Evolutionary conservation across 2,329 filamentous ascomycete genomes (phyloP).

Genomic region (Clarireedia monteithiana): DNA sequence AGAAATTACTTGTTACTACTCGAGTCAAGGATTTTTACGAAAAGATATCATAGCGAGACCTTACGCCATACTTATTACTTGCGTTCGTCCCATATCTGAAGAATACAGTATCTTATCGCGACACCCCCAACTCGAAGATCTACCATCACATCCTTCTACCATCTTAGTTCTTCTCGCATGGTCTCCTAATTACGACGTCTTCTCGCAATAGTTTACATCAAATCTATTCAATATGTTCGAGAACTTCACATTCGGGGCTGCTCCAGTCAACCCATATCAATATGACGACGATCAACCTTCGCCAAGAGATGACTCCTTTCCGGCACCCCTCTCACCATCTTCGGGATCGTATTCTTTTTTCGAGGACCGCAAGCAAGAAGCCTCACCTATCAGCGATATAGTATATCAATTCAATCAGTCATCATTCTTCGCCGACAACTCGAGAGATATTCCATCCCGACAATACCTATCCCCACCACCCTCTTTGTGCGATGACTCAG

Average conservation of each 20-base stretch:
- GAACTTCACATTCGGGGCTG: conserved; percentile 8
- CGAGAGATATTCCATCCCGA: background rate
- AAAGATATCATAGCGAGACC: background rate
- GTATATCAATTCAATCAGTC: background rate
- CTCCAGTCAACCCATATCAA: background rate
- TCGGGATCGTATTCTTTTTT: background rate
- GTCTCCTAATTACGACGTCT: background rate
- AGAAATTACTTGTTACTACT: background rate
- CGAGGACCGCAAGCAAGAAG: background rate
- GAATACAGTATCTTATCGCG: too few relatives aligned
- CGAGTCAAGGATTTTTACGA: background rate
- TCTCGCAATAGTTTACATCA: background rate
- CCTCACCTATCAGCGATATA: conserved; percentile 3
- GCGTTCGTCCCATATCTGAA: too few relatives aligned
- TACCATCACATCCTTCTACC: background rate
- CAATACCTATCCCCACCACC: conserved; percentile 5
- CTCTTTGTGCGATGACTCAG: conserved; percentile 2
- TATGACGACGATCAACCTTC: conserved; percentile 5
- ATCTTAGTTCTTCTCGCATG: background rate
- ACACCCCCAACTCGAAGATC: too few relatives aligned
- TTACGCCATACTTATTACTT: too few relatives aligned
- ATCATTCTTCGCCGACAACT: background rate
- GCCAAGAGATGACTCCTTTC: conserved; percentile 4
- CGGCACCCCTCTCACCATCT: background rate
- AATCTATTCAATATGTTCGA: conserved; percentile 1